These are phyloP conservation scores for Cordyceps cicadae DNA, from an alignment of 2,329 filamentous ascomycete genomes.

Conservation along the genomic window DNA sequence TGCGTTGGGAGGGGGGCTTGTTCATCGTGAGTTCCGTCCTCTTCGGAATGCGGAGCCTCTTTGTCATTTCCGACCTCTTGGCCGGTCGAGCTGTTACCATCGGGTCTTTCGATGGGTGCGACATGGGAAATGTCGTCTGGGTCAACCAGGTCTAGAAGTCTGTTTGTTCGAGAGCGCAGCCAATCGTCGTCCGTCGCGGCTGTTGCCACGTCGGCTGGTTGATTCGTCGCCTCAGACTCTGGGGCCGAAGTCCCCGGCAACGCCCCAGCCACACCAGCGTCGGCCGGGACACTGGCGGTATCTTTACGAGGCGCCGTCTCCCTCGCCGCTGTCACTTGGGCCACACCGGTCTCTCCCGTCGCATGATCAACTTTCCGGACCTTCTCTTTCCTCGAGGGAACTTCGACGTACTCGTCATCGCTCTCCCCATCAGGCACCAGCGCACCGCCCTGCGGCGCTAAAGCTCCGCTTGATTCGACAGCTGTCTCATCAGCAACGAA, in stretches of 20 bases:
- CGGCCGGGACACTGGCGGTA: background rate
- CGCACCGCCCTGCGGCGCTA: constrained; percentile 20
- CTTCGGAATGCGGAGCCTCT: constrained; percentile 22
- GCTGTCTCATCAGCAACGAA: constrained; percentile 25
- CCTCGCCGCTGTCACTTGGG: constrained; percentile 8
- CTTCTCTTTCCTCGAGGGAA: constrained; percentile 46
- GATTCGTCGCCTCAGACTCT: constrained; percentile 18
- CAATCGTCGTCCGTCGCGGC: constrained; percentile 75
- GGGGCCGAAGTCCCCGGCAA: constrained; percentile 10
- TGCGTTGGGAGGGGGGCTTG: constrained; percentile 16
- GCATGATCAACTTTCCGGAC: constrained; percentile 29
- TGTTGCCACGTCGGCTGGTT: constrained; percentile 15
- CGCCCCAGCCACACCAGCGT: constrained; percentile 1
- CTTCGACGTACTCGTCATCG: constrained; percentile 67
- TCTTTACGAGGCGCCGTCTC: background rate
- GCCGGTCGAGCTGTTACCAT: background rate
- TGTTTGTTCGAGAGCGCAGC: constrained; percentile 81
- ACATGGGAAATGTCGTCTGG: constrained; percentile 47
- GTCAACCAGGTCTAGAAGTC: constrained; percentile 75
- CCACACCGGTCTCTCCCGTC: constrained; percentile 15
- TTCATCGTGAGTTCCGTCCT: constrained; percentile 21
- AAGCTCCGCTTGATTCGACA: constrained; percentile 16
- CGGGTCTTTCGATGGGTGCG: constrained; percentile 7
- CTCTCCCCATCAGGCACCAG: constrained; percentile 49
- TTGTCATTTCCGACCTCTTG: constrained; percentile 14